These are phyloP conservation scores for Leucosporidium scottii DNA, from an alignment of 768 basidiomycete genomes.

Conservation along the genomic window DNA sequence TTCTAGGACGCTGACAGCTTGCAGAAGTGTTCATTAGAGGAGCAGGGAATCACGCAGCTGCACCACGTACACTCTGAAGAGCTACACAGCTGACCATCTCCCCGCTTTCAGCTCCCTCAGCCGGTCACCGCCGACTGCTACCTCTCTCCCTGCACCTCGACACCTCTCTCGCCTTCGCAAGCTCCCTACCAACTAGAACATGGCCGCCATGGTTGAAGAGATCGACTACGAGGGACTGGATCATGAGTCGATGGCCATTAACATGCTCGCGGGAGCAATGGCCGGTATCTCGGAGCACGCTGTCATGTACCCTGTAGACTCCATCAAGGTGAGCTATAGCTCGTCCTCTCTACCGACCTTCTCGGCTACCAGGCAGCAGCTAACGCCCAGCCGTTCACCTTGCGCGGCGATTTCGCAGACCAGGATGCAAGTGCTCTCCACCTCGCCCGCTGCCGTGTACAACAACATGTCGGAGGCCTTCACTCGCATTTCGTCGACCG, in stretches of 20 bases:
- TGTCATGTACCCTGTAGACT: constrained; percentile 97
- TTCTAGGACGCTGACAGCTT: no score
- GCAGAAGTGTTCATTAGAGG: no score
- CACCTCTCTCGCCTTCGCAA: no score
- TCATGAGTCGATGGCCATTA: constrained; percentile 77
- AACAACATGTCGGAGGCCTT: constrained; percentile 85
- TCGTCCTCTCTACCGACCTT: background rate
- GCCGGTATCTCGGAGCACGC: constrained; percentile 99
- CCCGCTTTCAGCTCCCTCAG: no score
- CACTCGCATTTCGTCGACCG: constrained; percentile 83
- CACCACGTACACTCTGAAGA: no score
- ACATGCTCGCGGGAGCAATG: constrained; percentile 94
- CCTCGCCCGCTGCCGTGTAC: constrained; percentile 77
- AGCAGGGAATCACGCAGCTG: no score
- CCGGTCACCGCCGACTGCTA: no score
- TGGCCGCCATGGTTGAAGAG: constrained; percentile 30
- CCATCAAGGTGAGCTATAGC: constrained; percentile 75
- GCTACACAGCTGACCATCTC: no score
- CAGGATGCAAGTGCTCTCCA: constrained; percentile 94
- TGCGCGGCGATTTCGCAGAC: constrained; percentile 53
- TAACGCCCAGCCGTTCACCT: background rate
- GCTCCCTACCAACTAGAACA: background rate
- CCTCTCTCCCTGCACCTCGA: no score
- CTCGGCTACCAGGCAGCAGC: background rate
- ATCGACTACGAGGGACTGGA: constrained; percentile 52